phyloP scores from a whole-genome alignment of 148 eudicot genomes.

The Vaccinium myrtillus region DNA sequence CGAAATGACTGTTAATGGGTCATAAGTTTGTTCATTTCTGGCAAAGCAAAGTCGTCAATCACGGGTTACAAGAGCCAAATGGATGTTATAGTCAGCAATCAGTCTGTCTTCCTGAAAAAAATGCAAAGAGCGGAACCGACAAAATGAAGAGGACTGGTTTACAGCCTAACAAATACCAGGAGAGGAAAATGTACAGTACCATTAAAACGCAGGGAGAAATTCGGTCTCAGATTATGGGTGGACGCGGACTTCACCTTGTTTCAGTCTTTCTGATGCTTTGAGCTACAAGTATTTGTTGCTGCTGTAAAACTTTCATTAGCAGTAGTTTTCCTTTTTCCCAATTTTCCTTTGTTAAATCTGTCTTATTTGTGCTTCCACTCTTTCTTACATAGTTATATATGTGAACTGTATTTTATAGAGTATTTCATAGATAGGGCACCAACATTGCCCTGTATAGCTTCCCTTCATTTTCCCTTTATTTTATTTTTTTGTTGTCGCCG shows the following conservation, averaged over 20 bases:
- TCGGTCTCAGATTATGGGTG: slow-evolving; percentile 10
- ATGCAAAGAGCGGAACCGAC: not conserved
- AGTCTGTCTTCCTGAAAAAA: not conserved
- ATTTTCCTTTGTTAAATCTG: not conserved
- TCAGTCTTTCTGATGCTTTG: slow-evolving; percentile 16
- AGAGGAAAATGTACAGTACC: slow-evolving; percentile 42
- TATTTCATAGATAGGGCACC: slow-evolving; percentile 21
- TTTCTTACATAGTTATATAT: slow-evolving; percentile 8
- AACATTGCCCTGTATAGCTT: slow-evolving; percentile 21
- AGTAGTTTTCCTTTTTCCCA: not conserved
- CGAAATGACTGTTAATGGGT: slow-evolving; percentile 75
- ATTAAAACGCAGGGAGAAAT: slow-evolving; percentile 16
- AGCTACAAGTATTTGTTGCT: slow-evolving; percentile 16
- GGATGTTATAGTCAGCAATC: slow-evolving; percentile 9
- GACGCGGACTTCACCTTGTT: not conserved
- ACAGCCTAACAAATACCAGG: slow-evolving; percentile 8
- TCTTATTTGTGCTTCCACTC: not conserved
- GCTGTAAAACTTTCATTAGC: slow-evolving; percentile 19
- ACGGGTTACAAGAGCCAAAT: not conserved
- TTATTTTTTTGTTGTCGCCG: too few relatives aligned
- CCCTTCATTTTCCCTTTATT: not conserved
- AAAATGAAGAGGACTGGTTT: slow-evolving; percentile 9
- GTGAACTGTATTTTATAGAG: slow-evolving; percentile 20
- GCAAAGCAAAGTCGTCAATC: not conserved
- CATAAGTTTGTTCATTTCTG: slow-evolving; percentile 28